These are phyloP conservation scores for Craterostigma plantagineum DNA, from an alignment of 257 asterid genomes.

Conservation along the genomic window DNA sequence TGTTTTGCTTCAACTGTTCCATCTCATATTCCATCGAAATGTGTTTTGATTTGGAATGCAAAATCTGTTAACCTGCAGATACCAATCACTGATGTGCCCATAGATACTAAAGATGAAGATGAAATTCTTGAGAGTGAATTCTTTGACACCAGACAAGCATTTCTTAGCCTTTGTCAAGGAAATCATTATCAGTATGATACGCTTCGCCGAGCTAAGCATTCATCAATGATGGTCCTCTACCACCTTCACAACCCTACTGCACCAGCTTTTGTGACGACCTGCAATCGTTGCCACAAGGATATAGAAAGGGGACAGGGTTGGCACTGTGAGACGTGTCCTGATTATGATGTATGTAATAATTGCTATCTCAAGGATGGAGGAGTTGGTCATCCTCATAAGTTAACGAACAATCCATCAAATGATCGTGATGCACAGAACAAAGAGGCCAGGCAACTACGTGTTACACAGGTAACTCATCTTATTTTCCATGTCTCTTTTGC, in stretches of 20 bases:
- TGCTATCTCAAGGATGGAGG: constrained; percentile 80
- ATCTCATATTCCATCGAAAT: too few species aligned
- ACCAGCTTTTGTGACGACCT: constrained; percentile 78
- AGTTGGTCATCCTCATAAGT: constrained; percentile 70
- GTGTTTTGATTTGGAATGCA: constrained; percentile 6
- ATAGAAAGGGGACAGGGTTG: constrained; percentile 95
- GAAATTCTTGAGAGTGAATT: constrained; percentile 95
- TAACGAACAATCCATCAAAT: constrained; percentile 74
- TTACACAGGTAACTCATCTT: constrained; percentile 43
- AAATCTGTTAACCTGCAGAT: constrained; percentile 29
- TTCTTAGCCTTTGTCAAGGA: constrained; percentile 94
- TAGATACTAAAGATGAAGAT: constrained; percentile 75
- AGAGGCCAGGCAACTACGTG: constrained; percentile 83
- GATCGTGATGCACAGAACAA: constrained; percentile 87
- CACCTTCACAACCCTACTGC: constrained; percentile 99
- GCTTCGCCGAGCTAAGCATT: constrained; percentile 95
- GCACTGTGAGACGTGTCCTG: constrained; percentile 95
- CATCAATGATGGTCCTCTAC: constrained; percentile 98
- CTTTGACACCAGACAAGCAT: constrained; percentile 97
- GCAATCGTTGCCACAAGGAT: constrained; percentile 69
- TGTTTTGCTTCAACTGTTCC: too few species aligned
- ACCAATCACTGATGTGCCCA: constrained; percentile 43
- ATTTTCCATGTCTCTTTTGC: background rate
- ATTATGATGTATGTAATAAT: constrained; percentile 72
- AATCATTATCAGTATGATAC: constrained; percentile 97